A percentile compares a stretch with the other conserved stretches of the same genome.
Conservation (phyloP, 2,329 filamentous ascomycete genomes). For the Monosporascus sp. region DNA sequence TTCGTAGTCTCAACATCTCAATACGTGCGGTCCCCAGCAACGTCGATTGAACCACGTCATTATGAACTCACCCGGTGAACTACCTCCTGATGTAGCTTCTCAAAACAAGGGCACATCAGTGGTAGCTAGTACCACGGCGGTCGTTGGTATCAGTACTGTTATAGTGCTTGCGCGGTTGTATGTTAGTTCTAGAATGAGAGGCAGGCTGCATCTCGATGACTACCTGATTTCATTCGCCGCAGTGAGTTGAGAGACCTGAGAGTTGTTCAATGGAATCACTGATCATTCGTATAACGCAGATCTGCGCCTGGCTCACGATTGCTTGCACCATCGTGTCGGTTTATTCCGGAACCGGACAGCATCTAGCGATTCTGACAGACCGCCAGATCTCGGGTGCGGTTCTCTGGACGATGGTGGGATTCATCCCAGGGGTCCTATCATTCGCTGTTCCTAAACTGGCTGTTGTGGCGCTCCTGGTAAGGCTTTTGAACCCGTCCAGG, state of each 20-base stretch:
- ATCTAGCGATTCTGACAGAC: conserved; percentile 17
- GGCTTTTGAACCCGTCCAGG: conserved; percentile 20
- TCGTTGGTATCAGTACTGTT: conserved; percentile 25
- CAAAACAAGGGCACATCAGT: conserved; percentile 31
- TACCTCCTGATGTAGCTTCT: conserved; percentile 1
- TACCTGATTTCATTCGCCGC: conserved; percentile 24
- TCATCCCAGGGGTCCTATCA: conserved; percentile 21
- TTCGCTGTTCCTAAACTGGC: conserved; percentile 26
- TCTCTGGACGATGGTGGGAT: conserved; percentile 22
- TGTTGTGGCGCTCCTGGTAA: conserved; percentile 18
- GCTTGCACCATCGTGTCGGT: conserved; percentile 22
- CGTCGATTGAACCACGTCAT: too few species aligned
- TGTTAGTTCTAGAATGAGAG: conserved; percentile 24
- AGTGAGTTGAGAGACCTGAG: conserved; percentile 10
- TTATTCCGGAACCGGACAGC: conserved; percentile 26
- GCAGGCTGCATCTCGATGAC: conserved; percentile 27
- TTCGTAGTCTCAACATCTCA: too few species aligned
- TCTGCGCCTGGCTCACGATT: conserved; percentile 19
- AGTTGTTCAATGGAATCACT: background rate
- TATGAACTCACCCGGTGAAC: too few species aligned
- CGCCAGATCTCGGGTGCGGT: conserved; percentile 14
- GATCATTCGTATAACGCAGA: conserved; percentile 5
- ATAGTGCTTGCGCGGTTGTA: conserved; percentile 30
- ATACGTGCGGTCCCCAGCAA: too few species aligned
- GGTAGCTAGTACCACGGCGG: conserved; percentile 24